Evolutionary conservation across 139 green algal genomes (phyloP).

Genomic region (Chlamydomonas schloesseri): DNA sequence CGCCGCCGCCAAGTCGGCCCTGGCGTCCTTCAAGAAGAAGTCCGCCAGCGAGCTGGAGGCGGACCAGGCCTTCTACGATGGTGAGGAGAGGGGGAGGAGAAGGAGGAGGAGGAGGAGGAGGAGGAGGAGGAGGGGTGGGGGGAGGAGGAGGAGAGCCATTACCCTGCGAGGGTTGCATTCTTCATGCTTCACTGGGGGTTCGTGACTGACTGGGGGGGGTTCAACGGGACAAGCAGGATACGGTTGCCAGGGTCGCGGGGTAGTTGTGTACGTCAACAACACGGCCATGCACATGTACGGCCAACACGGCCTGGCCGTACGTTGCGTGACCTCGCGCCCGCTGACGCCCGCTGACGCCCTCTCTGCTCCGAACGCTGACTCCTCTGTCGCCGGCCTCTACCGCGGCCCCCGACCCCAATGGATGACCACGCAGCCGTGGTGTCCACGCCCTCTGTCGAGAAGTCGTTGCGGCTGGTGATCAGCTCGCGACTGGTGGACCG

Average conservation of each 20-base stretch:
- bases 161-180: neutral
- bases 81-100: neutral
- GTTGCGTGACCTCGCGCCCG: too few species aligned
- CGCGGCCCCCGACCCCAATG: too few species aligned
- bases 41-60: slow-evolving; percentile 15
- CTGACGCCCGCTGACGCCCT: too few species aligned
- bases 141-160: too few species aligned
- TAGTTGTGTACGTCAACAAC: too few species aligned
- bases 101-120: neutral
- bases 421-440: slow-evolving; percentile 63
- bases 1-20: slow-evolving; percentile 55
- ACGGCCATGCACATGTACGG: too few species aligned
- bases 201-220: neutral
- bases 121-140: neutral
- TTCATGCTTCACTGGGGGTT: too few species aligned
- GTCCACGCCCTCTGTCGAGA: slow-evolving; percentile 58
- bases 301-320: too few species aligned
- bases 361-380: too few species aligned
- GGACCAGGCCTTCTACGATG: slow-evolving; percentile 57
- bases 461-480: slow-evolving; percentile 79
- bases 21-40: slow-evolving; percentile 48
- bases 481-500: slow-evolving; percentile 65
- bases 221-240: too few species aligned
- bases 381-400: too few species aligned
- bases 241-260: too few species aligned